Base-by-base conservation (phyloP, 2,329 filamentous ascomycete genomes). In the Leptographium lundbergii region DNA sequence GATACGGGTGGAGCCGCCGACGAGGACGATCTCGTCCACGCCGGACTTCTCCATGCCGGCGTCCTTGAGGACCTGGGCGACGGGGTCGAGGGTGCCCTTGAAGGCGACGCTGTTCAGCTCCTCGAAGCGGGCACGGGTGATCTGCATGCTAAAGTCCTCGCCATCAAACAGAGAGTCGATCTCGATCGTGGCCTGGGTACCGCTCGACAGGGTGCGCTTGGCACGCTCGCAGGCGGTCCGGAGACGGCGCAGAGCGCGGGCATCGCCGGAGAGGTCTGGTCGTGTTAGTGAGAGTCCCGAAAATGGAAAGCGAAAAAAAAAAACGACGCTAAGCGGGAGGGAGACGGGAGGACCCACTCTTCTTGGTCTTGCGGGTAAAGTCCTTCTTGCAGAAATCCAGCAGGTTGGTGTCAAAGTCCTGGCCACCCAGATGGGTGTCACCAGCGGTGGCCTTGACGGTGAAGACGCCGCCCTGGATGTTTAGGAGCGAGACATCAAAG, bases 391-490 rank as follows among this genome's bases (percentile, higher is more conserved):
- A 96, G 81, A 95, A 86, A 47, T 96, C 91, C 55, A 99, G 84
- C 50, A 97, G 84, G 79, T 91, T 92, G 70, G 89, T 96, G 71
- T 97, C 94, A 73, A 97, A 97, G 72, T 96, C 92, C 73, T 94
- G 86, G 70, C 91, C 91, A 82, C 91, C 92, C 74, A 96, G 80
- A 74, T 96, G 91, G 70, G 91, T 96, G 71, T 99, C 92, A 85
- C 94, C 94, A 70, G 92, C 91, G 61, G 94, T 97, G 63, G 92
- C 91, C 85, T 95, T 95, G 75, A 97, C 94, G 65, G 92, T 96
- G 84, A 99, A 99, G 70, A 99, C 94, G 82, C 94, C 94, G 73
- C 92, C 91, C 80, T 97, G 91, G 74, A 99, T 97, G 83, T 96
- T 92, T 53, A 99, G 85, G 67, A 97, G 89, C 65, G 94, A 97